Base-by-base conservation (phyloP, 345 rosid species). In the Murraya koenigii region DNA sequence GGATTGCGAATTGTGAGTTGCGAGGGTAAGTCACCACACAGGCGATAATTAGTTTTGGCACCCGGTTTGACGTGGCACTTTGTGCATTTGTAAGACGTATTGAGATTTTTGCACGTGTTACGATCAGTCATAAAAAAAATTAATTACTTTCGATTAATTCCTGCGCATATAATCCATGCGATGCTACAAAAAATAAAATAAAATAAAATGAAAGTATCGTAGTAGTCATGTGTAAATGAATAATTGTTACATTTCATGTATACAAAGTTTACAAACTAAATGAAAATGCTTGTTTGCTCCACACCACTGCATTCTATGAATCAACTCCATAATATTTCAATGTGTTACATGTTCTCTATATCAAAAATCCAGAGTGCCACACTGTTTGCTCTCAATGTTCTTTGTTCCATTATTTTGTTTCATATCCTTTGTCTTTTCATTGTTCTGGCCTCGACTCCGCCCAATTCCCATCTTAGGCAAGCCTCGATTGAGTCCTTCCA, bases 401-500 rank as follows among this genome's bases (percentile, higher is more conserved):
- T 82, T 86, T 7, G 75, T 30, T 54, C 80, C 77, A 56, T 68
- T 61, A 69, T 41, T 69, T 55, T 80, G 85, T 32, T 79, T 83
- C 61, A n/a, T 39, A 38, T 85, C 88, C 76, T 82, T 87, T 77
- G 66, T 81, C 17, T 22, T 75, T 68, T 86, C 91, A 68, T 68
- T 70, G 67, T 84, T 81, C 33, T 71, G 68, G 75, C 85, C 92
- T 74, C 88, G 84, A 64, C 77, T 80, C 77, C 97, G 86, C 62
- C 95, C 96, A 36, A 95, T 93, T 22, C 99, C 98, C 80, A 93
- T 78, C 86, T 89, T 92, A 30, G 97, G 98, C 84, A 95, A 81
- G 44, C 99, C 99, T 22, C 89, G 87, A 77, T 95, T 96, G 77
- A 96, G 82, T 84, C 97, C 98, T 75, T 93, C 95, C 69, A 96